Base-by-base conservation (phyloP, 208 protist species). In the Phytomonas francai region DNA sequence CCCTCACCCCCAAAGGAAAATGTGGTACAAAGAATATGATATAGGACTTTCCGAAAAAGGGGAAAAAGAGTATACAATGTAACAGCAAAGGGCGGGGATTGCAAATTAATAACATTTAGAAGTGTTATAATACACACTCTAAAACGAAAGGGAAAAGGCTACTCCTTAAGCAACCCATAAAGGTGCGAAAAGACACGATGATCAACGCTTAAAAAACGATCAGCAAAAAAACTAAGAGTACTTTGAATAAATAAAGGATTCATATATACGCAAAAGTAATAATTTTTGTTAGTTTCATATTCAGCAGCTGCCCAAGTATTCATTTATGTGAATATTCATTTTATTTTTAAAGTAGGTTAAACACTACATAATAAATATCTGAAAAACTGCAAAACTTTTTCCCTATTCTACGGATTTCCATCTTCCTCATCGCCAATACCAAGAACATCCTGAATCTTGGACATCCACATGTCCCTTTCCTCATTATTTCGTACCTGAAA, bases 401-500 rank as follows among this genome's bases (percentile, higher is more conserved):
- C 25, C 58, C 14, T 61, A 45, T 60, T 45, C 19, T 27, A 51
- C 33, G 68, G 39, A 45, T 16, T 45, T 68, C 70, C 59, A 28
- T 81, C 76, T 33, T 90, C 78, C 56, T 79, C 79, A 63, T 89
- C 81, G n/a, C 76, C 83, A 63, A 92, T 88, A 14, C 87, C 87
- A 25, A 92, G 74, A 0, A 85, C 87, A 19, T 92, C 83, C 64
- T 92, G 87, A 58, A 92, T 92, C 66, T 92, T 92, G 45, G 77
- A 73, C 83, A 92, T 92, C 87, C 87, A 92, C 32, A 69, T 67
- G 68, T 84, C 79, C 30, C 86, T 80, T 65, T 92, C 83, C 29
- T 74, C 69, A 58, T 86, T 76, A 56, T 76, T 82, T 62, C 80
- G 80, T 0, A 82, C 83, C 65, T 91, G 85, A 59, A 91, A 91